Conservation (phyloP, 2,329 filamentous ascomycete genomes). For the Knoxdaviesia proteae region DNA sequence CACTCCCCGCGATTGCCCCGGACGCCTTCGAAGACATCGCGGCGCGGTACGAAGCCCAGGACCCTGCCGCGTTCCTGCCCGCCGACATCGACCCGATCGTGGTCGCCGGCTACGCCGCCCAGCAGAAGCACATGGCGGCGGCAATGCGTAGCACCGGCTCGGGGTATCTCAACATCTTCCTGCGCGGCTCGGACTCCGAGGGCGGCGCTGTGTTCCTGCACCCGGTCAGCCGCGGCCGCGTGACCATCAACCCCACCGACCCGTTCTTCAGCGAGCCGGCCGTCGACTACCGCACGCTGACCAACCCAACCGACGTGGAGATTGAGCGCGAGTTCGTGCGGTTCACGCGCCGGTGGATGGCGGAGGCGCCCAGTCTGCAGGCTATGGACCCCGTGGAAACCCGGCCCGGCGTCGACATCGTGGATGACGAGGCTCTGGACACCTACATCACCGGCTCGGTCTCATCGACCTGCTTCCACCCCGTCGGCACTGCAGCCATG, state of each 20-base stretch:
- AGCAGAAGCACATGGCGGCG: conserved; percentile 1
- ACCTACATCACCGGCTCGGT: conserved; percentile 8
- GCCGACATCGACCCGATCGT: conserved; percentile 5
- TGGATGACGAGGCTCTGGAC: conserved; percentile 5
- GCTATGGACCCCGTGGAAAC: conserved; percentile 1
- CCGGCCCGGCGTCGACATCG: conserved; percentile 4
- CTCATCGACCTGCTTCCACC: conserved; percentile 7
- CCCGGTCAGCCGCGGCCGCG: conserved; percentile 7
- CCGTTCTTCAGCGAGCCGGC: conserved; percentile 7
- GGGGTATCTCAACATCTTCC: conserved; percentile 5
- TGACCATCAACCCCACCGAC: conserved; percentile 7
- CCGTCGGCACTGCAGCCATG: conserved; percentile 11
- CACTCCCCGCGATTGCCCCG: not conserved
- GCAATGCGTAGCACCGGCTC: conserved; percentile 1
- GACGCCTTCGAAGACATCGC: conserved; percentile 6
- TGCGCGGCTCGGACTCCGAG: conserved; percentile 1
- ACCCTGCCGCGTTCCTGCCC: conserved; percentile 7
- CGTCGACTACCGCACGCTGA: conserved; percentile 9
- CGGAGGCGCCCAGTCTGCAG: not conserved
- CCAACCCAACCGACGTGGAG: conserved; percentile 9
- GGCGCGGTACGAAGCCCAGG: conserved; percentile 7
- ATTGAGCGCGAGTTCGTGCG: conserved; percentile 9
- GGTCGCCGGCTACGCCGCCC: conserved; percentile 7
- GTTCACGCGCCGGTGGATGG: conserved; percentile 9
- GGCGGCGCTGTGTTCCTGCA: conserved; percentile 1